These are phyloP conservation scores for Metschnikowia chrysomelidarum DNA, from an alignment of 805 yeast genomes.

Conservation along the genomic window DNA sequence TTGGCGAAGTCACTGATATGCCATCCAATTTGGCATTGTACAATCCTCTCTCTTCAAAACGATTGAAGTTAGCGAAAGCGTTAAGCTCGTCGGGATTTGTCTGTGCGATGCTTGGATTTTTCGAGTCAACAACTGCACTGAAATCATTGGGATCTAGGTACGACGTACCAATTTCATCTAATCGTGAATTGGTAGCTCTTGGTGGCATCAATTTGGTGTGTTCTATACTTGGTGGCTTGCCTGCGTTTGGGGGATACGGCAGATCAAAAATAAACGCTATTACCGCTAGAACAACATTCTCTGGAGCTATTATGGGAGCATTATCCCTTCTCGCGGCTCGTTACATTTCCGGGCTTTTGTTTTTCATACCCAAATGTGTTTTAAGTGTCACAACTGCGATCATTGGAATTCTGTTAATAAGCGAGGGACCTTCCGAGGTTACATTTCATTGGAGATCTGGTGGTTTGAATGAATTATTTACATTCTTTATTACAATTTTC, in stretches of 20 bases:
- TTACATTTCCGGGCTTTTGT: conserved; percentile 59
- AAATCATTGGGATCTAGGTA: conserved; percentile 78
- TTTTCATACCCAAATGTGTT: conserved; percentile 74
- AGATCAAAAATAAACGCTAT: conserved; percentile 85
- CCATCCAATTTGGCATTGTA: conserved; percentile 47
- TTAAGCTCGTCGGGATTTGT: conserved; percentile 68
- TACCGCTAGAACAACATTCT: conserved; percentile 77
- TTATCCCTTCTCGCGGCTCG: conserved; percentile 65
- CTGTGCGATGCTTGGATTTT: conserved; percentile 83
- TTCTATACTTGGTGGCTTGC: conserved; percentile 68
- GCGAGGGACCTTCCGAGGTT: conserved; percentile 60
- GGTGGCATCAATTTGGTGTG: conserved; percentile 72
- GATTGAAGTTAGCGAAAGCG: conserved; percentile 50
- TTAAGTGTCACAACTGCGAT: conserved; percentile 76
- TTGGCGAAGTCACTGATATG: conserved; percentile 59
- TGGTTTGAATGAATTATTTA: conserved; percentile 75
- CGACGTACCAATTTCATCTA: conserved; percentile 73
- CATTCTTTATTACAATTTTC: conserved; percentile 61
- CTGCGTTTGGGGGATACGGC: conserved; percentile 96
- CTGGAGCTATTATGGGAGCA: conserved; percentile 83
- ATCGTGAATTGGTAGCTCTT: conserved; percentile 87
- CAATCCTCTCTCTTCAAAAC: conserved; percentile 54
- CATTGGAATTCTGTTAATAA: conserved; percentile 63
- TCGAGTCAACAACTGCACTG: conserved; percentile 91
- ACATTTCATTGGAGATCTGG: conserved; percentile 66